Evolutionary conservation across 345 rosid genomes (phyloP).

Genomic region (Salix dunnii): DNA sequence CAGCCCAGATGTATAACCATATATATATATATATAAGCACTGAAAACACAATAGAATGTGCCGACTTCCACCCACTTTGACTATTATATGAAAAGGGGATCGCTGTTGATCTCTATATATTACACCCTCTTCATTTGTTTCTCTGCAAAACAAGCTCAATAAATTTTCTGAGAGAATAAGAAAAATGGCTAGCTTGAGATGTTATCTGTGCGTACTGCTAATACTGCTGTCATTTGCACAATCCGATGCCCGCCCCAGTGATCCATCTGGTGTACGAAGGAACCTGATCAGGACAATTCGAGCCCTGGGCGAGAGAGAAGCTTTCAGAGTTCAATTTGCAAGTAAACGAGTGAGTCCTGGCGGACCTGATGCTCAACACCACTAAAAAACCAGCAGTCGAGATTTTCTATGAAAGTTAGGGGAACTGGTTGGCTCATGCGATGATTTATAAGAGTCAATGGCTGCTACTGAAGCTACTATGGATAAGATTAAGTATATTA

Average conservation of each 20-base stretch:
- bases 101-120: not conserved
- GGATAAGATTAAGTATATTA: not conserved
- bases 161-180: not conserved
- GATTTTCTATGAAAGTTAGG: not conserved
- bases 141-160: not conserved
- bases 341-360: conserved; percentile 45
- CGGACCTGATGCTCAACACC: conserved; percentile 56
- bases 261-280: conserved; percentile 10
- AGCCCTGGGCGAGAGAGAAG: conserved; percentile 19
- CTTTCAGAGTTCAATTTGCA: not conserved
- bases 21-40: not conserved
- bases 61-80: conserved; percentile 13
- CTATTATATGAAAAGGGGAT: conserved; percentile 1
- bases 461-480: not conserved
- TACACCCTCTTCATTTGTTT: not conserved
- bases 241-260: conserved; percentile 8
- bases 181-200: conserved; percentile 17
- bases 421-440: not conserved
- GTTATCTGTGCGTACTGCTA: conserved; percentile 14
- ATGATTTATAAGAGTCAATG: not conserved
- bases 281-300: conserved; percentile 15
- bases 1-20: no score
- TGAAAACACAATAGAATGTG: not conserved
- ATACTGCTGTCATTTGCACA: not conserved
- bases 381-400: conserved; percentile 20